A percentile compares a stretch with the other conserved stretches of the same genome.
Evolutionary conservation across 768 basidiomycete genomes (phyloP).

Genomic region (Leccinum disarticulatum): DNA sequence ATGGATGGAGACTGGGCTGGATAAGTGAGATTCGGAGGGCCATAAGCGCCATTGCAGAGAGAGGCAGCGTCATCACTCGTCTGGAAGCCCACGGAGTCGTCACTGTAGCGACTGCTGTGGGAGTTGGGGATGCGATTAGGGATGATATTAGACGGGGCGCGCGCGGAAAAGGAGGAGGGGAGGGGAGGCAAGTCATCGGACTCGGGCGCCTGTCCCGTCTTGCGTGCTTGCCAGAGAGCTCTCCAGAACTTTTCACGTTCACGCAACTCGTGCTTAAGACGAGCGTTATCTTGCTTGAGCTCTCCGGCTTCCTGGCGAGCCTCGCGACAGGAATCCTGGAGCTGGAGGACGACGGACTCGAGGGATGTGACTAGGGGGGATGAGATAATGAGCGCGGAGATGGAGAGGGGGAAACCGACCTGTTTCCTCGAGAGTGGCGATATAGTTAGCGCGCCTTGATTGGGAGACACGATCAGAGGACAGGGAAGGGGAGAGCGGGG

Average conservation of each 20-base stretch:
- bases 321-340: slow-evolving; percentile 79
- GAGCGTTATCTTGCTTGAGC: slow-evolving; percentile 63
- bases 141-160: slow-evolving; percentile 33
- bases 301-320: slow-evolving; percentile 60
- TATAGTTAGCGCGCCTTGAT: slow-evolving; percentile 71
- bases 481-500: neutral
- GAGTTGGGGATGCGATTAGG: slow-evolving; percentile 41
- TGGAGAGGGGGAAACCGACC: slow-evolving; percentile 34
- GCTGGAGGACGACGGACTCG: slow-evolving; percentile 79
- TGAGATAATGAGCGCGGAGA: slow-evolving; percentile 16
- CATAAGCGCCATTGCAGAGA: slow-evolving; percentile 46
- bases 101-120: slow-evolving; percentile 35
- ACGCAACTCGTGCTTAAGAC: slow-evolving; percentile 60
- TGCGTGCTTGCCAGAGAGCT: slow-evolving; percentile 65
- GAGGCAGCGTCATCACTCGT: slow-evolving; percentile 46
- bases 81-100: slow-evolving; percentile 50
- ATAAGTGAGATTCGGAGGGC: slow-evolving; percentile 40
- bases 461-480: slow-evolving; percentile 23
- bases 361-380: slow-evolving; percentile 65
- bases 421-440: slow-evolving; percentile 84
- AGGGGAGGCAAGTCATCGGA: slow-evolving; percentile 52
- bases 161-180: slow-evolving; percentile 42
- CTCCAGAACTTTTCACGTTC: slow-evolving; percentile 78
- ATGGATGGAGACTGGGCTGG: slow-evolving; percentile 49
- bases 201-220: slow-evolving; percentile 51